Base-by-base conservation (phyloP, 495 filamentous ascomycete genomes). In the Neurospora africana region DNA sequence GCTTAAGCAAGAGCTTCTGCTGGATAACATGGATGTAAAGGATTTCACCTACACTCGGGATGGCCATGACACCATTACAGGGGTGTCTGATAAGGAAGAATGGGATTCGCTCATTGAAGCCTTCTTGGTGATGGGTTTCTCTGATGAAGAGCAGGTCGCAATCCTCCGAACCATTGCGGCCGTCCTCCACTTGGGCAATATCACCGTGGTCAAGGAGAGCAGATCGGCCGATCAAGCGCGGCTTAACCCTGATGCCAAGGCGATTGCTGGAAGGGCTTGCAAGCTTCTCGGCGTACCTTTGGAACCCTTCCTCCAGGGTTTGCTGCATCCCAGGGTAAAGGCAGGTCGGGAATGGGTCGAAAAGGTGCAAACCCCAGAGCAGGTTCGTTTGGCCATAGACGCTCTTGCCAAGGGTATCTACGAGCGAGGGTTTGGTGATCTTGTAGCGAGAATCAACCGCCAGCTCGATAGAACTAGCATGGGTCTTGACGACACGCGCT, bases 331-430 rank as follows among this genome's bases (percentile, higher is more conserved):
- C 7, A 91, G 87, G 70, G 96, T 99, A 7, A 97, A 95, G 78
- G 96, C 96, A 53, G 96, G 96, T 33, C 89, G 93, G 41, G 96
- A 99, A 83, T 98, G 93, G 95, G 96, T 99, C 8, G 94, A 97
- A 77, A 98, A 97, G 78, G 94, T 94, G 15, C 94, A 98, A 79
- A 98, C 94, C 2, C 94, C 95, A 4, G 96, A 99, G 74, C 96
- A 99, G 80, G 96, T 97, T 30, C 91, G 92, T 39, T 87, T 97
- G 27, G 87, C 91, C 9, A 88, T 99, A 38, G 94, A 98, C 81
- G 95, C 96, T 23, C 84, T 99, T 6, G 89, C 96, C 0, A 99
- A 99, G 80, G 94, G 96, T 79, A 94, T 99, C 71, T 99, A 99
- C 78, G 96, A 98, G 77, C 91, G 96, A 73, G 90, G 91, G 1